Base-by-base conservation (phyloP, 2,329 filamentous ascomycete species). In the Diaporthe sp. region DNA sequence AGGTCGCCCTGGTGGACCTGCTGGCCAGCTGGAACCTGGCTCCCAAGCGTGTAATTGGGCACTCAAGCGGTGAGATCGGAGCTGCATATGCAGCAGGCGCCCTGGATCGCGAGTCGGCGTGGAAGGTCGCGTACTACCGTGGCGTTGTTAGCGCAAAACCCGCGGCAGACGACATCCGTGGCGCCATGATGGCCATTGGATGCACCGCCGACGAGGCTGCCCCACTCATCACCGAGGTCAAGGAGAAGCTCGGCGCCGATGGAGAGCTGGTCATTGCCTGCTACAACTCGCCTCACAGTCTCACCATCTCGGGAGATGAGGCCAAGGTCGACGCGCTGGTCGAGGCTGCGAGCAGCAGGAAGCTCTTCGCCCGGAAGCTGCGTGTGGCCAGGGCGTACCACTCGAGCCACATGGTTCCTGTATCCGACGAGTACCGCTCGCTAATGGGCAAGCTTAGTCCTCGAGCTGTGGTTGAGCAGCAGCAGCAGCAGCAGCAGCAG, bases 221-320 rank as follows among this genome's bases (percentile, higher is more conserved):
- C 1, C 68, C 78, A 15, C 79, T 72, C 5, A 55, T 79, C 17
- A 72, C 68, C 38, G 42, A 71, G 38, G 30, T 74, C 12, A 69
- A 72, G 7, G 72, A 60, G 64, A 70, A 61, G 2, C 47, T 72
- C 2, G 61, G 73, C 4, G 80, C 82, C 19, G 50, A 78, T 17
- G 81, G 79, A 7, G 70, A 74, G 45, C 69, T 78, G 4, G 52
- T 69, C 12, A 75, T 83, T 15, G 80, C 80, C 52, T 75, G 73
- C 60, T 66, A 66, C 73, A 75, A 75, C 70, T 74, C 71, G 33
- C 82, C 83, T 0, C 52, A 76, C 2, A 85, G 80, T 60, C 75
- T 82, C 13, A 85, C 84, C 0, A n/a, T 85, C 0, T 83, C 83
- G 1, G 84, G 84, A 1, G 79, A 82, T 40, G 72, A 64, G 10